Conservation (phyloP, 2,329 filamentous ascomycete species). For the Orbilia ellipsospora region DNA sequence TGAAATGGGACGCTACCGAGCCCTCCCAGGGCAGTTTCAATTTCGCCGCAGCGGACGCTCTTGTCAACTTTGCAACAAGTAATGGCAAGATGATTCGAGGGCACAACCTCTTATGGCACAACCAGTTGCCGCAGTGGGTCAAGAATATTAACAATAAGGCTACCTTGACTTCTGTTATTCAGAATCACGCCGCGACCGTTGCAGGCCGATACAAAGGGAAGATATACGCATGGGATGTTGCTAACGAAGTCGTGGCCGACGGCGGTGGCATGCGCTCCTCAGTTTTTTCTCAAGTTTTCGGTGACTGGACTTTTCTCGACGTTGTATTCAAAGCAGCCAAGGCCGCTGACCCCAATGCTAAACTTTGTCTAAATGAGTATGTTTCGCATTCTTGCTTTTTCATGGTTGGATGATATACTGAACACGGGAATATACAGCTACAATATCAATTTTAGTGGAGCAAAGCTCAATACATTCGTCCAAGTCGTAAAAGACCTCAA, state of each 20-base stretch:
- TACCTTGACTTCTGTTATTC: conserved; percentile 68
- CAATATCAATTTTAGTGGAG: conserved; percentile 41
- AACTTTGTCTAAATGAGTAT: conserved; percentile 48
- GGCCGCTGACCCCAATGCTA: conserved; percentile 41
- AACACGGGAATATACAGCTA: conserved; percentile 11
- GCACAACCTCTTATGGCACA: conserved; percentile 75
- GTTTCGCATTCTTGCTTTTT: no score
- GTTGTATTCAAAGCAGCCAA: conserved; percentile 40
- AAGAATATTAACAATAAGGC: conserved; percentile 65
- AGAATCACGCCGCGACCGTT: conserved; percentile 70
- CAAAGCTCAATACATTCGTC: conserved; percentile 42
- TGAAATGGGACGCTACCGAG: conserved; percentile 74
- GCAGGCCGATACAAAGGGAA: conserved; percentile 72
- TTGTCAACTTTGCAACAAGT: conserved; percentile 69
- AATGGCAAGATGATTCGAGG: conserved; percentile 72
- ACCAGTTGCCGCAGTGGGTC: conserved; percentile 72
- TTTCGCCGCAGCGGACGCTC: conserved; percentile 69
- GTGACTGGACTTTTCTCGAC: conserved; percentile 49
- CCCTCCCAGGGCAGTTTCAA: conserved; percentile 66
- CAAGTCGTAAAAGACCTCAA: conserved; percentile 46
- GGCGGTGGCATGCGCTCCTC: conserved; percentile 32
- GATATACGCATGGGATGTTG: conserved; percentile 68
- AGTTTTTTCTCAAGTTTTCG: conserved; percentile 40
- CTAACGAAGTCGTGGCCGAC: conserved; percentile 44
- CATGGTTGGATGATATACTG: no score